These are phyloP conservation scores for Zangia roseola DNA, from an alignment of 768 basidiomycete species.

Conservation along the genomic window DNA sequence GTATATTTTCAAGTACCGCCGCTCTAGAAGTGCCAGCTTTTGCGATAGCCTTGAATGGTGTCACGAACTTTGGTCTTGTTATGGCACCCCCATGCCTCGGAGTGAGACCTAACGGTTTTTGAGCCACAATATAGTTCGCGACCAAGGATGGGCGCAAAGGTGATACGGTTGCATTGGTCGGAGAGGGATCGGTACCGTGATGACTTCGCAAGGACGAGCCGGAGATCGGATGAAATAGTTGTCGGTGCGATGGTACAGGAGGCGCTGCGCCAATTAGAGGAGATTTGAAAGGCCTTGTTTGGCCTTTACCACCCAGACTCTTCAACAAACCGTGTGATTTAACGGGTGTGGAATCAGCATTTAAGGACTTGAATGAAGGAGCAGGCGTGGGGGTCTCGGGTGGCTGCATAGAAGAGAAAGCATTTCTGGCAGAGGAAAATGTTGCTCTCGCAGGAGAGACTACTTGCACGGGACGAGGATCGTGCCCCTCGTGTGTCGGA, in stretches of 20 bases:
- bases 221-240: slow-evolving; percentile 30
- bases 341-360: slow-evolving; percentile 12
- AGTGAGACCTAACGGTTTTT: slow-evolving; percentile 25
- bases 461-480: slow-evolving; percentile 2
- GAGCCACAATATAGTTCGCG: slow-evolving; percentile 12
- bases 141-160: slow-evolving; percentile 36
- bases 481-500: slow-evolving; percentile 21
- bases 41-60: slow-evolving; percentile 61
- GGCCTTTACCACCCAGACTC: slow-evolving; percentile 9
- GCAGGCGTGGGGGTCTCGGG: slow-evolving; percentile 43
- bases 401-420: slow-evolving; percentile 23
- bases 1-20: not conserved
- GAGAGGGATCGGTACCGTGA: slow-evolving; percentile 6
- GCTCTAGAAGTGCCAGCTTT: slow-evolving; percentile 36
- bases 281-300: slow-evolving; percentile 45
- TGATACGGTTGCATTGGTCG: slow-evolving; percentile 22
- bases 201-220: slow-evolving; percentile 16
- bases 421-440: slow-evolving; percentile 39
- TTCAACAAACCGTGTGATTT: slow-evolving; percentile 11
- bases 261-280: slow-evolving; percentile 34
- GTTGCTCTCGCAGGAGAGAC: slow-evolving; percentile 28
- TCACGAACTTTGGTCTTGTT: slow-evolving; percentile 46
- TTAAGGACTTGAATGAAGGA: slow-evolving; percentile 26
- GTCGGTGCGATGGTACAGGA: slow-evolving; percentile 9
- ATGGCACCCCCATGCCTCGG: slow-evolving; percentile 28